Evolutionary conservation across 2,329 filamentous ascomycete species (phyloP), one percentile per base, ranked within the genome.

Genomic region (Venturia pyrina): DNA sequence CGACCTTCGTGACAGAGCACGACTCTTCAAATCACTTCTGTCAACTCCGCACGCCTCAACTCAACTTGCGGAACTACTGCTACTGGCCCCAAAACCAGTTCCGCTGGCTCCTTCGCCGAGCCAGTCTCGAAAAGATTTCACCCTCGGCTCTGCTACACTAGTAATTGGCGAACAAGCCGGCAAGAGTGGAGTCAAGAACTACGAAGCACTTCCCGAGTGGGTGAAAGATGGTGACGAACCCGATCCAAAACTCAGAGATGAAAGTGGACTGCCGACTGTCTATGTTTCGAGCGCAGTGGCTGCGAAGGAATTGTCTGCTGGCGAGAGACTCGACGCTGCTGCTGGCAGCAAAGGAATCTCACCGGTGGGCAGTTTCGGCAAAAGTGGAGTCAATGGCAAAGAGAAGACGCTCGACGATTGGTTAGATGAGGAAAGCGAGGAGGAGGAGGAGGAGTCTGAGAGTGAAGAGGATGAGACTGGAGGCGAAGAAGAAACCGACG

Each of bases 81-180:
- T 99, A 0, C 84, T 98, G 1, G 95, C 95, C 0, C 93, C 95
- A 0, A 99, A 99, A 74, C 93, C 95, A 0, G 91, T 95, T 0
- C 95, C 95, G 0, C 91, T 96, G 68, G 89, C 90, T 0, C 92
- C 92, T 0, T 96, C 90, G 67, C 95, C 95, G 0, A 96, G 91
- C 0, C 93, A 96, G 73, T 87, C 85, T 2, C 85, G 93, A 43
- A 90, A 88, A 69, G 88, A 86, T 0, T 89, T 93, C 66, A 81
- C 88, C 0, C 82, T 99, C 0, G 95, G 95, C 13, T 95, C 91
- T 2, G 86, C 93, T 1, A 93, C 91, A 19, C 83, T 98, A 0
- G 89, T 97, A 0, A 80, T 98, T 13, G 92, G 90, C 1, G 87
- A 87, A 1, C 89, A 90, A 7, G 89, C 90, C 0, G 78, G 97